phyloP scores from a whole-genome alignment of 768 basidiomycete genomes.

The Glaciozyma martinii region DNA sequence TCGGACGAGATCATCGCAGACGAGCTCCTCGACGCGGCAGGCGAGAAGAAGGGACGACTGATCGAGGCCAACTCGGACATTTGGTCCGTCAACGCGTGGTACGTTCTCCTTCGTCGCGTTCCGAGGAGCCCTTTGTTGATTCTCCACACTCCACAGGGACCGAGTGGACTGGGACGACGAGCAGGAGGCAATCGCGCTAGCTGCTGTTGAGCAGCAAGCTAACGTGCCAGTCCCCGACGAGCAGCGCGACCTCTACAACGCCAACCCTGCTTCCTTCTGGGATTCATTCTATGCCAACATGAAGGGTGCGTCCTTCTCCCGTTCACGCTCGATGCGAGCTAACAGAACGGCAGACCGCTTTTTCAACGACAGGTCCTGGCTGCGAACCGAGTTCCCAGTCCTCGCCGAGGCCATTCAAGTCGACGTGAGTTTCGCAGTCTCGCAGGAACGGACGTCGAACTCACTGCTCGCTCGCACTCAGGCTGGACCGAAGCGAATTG shows the following conservation, averaged over 20 bases:
- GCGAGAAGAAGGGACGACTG: slow-evolving; percentile 12
- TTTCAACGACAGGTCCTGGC: slow-evolving; percentile 92
- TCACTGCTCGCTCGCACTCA: slow-evolving; percentile 37
- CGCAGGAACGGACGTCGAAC: background rate
- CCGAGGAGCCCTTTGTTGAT: background rate
- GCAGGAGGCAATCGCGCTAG: slow-evolving; percentile 62
- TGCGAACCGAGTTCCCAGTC: slow-evolving; percentile 91
- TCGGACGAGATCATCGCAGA: slow-evolving; percentile 19
- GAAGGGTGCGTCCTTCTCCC: slow-evolving; percentile 33
- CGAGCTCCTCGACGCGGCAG: slow-evolving; percentile 16
- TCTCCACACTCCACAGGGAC: slow-evolving; percentile 36
- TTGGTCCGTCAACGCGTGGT: slow-evolving; percentile 76
- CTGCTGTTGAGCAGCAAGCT: slow-evolving; percentile 62
- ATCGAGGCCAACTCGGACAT: slow-evolving; percentile 51
- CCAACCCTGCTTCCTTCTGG: slow-evolving; percentile 48
- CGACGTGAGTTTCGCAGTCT: slow-evolving; percentile 46
- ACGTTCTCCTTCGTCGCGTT: background rate
- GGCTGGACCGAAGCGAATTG: slow-evolving; percentile 68
- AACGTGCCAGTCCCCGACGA: slow-evolving; percentile 60
- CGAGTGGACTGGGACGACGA: slow-evolving; percentile 48
- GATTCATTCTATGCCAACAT: slow-evolving; percentile 87
- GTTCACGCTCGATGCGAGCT: too few species aligned
- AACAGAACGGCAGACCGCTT: slow-evolving; percentile 53
- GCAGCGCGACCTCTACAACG: slow-evolving; percentile 50
- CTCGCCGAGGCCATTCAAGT: slow-evolving; percentile 59